Evolutionary conservation across 306 rosid species (phyloP), one percentile per base, ranked within the genome.

Genomic region (Sophora flavescens): DNA sequence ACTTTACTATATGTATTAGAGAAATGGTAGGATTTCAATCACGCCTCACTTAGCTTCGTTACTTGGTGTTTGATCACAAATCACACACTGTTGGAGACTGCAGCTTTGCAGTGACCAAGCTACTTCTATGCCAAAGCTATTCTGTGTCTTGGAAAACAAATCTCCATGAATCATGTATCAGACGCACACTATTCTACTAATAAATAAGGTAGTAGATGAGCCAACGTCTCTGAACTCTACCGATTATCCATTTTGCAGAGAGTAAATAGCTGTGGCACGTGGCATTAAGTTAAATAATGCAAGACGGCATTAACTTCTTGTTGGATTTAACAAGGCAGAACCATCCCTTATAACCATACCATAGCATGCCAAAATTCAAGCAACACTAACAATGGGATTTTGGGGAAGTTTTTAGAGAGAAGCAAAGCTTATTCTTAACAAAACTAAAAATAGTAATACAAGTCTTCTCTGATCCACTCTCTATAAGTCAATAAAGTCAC

Each of bases 321-420:
- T 36, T 12, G 5, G 14, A n/a, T 47, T 22, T 47, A 48, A 1
- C 48, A 44, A 66, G 38, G 36, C 14, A 64, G 52, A 11, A 65
- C 17, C 54, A 65, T 44, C 12, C 57, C 39, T 30, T 47, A 22
- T 65, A 3, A 16, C n/a, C 17, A 4, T 33, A 9, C 61, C 57
- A 53, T 11, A 18, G 76, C 65, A 70, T 70, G 52, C 64, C 64
- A 54, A 54, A 36, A 38, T n/a, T 28, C 33, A 72, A 72, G 44
- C 78, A 51, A 59, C 59, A 5, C 36, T 9, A 52, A 52, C 30
- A 69, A 69, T 35, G 28, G 16, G 12, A 61, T 70, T 61, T n/a
- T 7, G 35, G 30, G n/a, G 54, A 50, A 39, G 59, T n/a, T 62
- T 39, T 28, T 38, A 71, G 42, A n/a, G 75, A 52, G 14, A 52